A percentile compares a stretch with the other conserved stretches of the same genome.
Conservation (phyloP, 805 yeast genomes). For the Candida koratica region DNA sequence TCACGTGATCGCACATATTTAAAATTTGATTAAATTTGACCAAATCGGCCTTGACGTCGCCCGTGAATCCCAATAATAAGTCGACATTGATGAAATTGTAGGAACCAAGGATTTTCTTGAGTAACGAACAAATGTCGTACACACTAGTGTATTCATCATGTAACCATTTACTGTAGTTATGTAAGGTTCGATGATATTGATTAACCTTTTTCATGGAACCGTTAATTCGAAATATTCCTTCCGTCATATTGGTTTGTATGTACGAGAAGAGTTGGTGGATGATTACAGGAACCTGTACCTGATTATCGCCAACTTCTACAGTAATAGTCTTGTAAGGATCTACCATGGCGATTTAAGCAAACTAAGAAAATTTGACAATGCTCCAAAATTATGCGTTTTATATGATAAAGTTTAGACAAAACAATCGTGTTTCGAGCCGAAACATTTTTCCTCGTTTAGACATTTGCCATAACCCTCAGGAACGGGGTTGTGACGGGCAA, state of each 20-base stretch:
- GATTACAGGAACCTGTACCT: constrained; percentile 18
- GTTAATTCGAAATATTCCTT: constrained; percentile 30
- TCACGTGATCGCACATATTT: background rate
- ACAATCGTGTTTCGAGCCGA: too few relatives aligned
- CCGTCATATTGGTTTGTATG: constrained; percentile 18
- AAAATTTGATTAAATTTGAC: constrained; percentile 3
- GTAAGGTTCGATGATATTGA: constrained; percentile 15
- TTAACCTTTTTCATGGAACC: constrained; percentile 28
- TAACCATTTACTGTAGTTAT: constrained; percentile 19
- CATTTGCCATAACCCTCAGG: too few relatives aligned
- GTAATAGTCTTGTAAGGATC: constrained; percentile 11
- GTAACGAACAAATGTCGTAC: constrained; percentile 28
- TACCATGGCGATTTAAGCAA: too few relatives aligned
- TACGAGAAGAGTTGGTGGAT: constrained; percentile 20
- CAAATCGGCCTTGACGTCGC: constrained; percentile 4
- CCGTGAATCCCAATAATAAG: background rate
- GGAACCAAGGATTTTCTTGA: constrained; percentile 21
- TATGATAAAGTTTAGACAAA: too few relatives aligned
- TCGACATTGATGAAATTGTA: constrained; percentile 12
- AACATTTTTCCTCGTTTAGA: too few relatives aligned
- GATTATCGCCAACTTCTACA: constrained; percentile 2
- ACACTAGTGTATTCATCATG: constrained; percentile 14
- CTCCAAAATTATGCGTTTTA: too few relatives aligned
- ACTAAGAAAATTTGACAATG: too few relatives aligned
- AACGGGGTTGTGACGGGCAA: too few relatives aligned